Evolutionary conservation across 345 rosid species (phyloP).

Genomic region (Mercurialis annua): DNA sequence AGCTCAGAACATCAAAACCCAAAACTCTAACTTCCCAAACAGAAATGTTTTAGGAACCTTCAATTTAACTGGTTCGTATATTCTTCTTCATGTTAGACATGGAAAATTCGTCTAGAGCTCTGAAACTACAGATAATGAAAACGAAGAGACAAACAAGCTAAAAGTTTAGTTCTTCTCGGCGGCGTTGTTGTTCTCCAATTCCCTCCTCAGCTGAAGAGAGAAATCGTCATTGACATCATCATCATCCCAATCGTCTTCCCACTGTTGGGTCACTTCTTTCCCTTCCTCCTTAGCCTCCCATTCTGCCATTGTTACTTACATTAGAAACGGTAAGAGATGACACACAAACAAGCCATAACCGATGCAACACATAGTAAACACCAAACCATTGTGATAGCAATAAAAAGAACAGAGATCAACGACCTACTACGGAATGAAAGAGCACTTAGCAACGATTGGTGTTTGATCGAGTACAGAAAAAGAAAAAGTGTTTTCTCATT

Average conservation of each 20-base stretch:
- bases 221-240: constrained; percentile 90
- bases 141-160: background rate
- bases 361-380: background rate
- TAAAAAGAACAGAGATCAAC: background rate
- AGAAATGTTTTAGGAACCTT: too few relatives aligned
- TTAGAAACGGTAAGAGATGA: background rate
- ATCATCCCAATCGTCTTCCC: constrained; percentile 99
- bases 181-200: constrained; percentile 55
- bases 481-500: background rate
- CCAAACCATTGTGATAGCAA: background rate
- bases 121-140: background rate
- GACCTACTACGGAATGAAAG: background rate
- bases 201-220: constrained; percentile 81
- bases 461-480: background rate
- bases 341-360: background rate
- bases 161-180: constrained; percentile 33
- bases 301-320: constrained; percentile 33
- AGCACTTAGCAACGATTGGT: background rate
- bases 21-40: too few relatives aligned
- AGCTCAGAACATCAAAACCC: too few relatives aligned
- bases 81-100: background rate
- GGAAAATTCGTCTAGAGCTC: constrained; percentile 1
- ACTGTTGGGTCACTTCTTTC: constrained; percentile 74
- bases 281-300: constrained; percentile 77
- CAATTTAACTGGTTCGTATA: too few relatives aligned